Percentiles rank a stretch among this genome's conserved stretches.
phyloP scores from a whole-genome alignment of 257 asterid species.

The Solanum dulcamara region DNA sequence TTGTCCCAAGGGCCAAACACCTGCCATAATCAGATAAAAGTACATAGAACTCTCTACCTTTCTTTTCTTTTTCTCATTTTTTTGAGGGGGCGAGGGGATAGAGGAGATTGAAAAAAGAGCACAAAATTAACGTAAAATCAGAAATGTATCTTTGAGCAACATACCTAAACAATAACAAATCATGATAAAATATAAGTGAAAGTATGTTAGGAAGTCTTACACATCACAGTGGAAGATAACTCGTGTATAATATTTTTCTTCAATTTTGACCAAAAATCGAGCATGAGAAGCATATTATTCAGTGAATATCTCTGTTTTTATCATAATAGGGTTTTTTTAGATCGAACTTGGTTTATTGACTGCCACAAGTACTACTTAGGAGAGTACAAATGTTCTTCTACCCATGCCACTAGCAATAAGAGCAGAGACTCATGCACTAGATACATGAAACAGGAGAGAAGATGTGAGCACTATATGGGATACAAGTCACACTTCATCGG shows the following conservation, averaged over 20 bases:
- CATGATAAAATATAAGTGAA: background rate
- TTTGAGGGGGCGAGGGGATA: background rate
- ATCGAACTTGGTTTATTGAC: background rate
- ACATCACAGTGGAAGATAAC: background rate
- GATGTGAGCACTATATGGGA: background rate
- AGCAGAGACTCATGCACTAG: background rate
- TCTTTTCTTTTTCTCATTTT: background rate
- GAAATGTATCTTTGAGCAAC: background rate
- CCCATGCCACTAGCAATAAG: background rate
- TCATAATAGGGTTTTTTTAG: background rate
- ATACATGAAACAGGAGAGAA: background rate
- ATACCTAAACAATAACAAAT: background rate
- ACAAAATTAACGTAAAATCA: background rate
- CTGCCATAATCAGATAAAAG: constrained; percentile 22
- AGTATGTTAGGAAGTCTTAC: background rate
- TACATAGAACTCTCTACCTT: background rate
- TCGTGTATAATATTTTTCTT: background rate
- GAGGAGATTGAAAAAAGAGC: background rate
- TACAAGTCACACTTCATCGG: background rate
- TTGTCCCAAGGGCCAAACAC: constrained; percentile 98
- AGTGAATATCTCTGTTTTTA: background rate
- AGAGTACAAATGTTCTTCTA: background rate
- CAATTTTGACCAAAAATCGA: background rate
- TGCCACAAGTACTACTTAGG: background rate
- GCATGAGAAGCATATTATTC: background rate